phyloP scores from a whole-genome alignment of 2,329 filamentous ascomycete genomes.

The Ophiocordyceps sinensis region DNA sequence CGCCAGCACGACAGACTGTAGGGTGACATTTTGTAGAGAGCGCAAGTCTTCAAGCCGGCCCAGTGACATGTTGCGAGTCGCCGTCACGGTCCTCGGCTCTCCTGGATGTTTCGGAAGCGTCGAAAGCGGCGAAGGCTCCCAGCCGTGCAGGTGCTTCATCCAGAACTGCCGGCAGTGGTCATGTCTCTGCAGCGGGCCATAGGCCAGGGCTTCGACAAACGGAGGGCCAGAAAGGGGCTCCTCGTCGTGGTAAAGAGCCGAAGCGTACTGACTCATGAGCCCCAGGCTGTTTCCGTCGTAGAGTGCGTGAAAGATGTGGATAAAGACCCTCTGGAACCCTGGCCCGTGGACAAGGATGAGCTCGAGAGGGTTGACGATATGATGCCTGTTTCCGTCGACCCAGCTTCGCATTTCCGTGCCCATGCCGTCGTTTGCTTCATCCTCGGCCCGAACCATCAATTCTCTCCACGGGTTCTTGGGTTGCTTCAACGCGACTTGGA shows the following conservation, averaged over 20 bases:
- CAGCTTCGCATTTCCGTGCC: constrained; percentile 29
- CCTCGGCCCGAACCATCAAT: constrained; percentile 11
- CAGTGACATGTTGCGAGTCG: constrained; percentile 19
- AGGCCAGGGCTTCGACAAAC: constrained; percentile 53
- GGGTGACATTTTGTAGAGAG: constrained; percentile 51
- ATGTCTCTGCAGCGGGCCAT: constrained; percentile 49
- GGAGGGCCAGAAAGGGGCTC: constrained; percentile 23
- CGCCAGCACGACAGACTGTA: constrained; percentile 67
- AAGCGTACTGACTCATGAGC: constrained; percentile 47
- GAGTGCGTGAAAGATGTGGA: constrained; percentile 72
- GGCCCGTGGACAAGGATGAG: constrained; percentile 23
- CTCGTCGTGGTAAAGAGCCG: constrained; percentile 7
- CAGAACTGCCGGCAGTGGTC: constrained; percentile 45
- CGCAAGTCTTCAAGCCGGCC: constrained; percentile 35
- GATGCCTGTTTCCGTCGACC: constrained; percentile 34
- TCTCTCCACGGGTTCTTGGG: constrained; percentile 28
- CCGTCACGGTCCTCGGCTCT: neutral
- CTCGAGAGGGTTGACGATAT: constrained; percentile 37
- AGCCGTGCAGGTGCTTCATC: constrained; percentile 36
- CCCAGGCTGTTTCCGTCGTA: constrained; percentile 75
- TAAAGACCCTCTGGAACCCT: constrained; percentile 26
- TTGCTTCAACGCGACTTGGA: constrained; percentile 51
- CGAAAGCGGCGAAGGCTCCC: constrained; percentile 7
- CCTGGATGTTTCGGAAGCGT: constrained; percentile 1
- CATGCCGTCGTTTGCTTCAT: constrained; percentile 18